phyloP scores from a whole-genome alignment of 148 eudicot species.

The Vaccinium myrtillus region DNA sequence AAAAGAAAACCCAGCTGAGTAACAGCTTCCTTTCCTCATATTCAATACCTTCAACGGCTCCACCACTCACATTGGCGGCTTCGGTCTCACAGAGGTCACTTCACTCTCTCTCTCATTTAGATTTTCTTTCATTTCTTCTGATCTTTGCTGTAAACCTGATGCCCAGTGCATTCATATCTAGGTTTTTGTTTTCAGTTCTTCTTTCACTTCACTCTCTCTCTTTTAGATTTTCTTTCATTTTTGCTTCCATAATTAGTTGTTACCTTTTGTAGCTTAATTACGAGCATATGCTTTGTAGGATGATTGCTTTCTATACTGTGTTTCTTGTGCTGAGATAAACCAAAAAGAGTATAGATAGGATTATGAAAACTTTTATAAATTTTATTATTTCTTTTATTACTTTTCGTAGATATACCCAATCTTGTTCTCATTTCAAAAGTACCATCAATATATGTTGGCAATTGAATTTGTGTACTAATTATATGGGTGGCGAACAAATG shows the following conservation, averaged over 20 bases:
- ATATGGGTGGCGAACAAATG: not conserved
- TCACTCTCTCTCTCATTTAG: not conserved
- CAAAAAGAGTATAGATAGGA: not conserved
- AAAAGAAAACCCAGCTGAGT: not conserved
- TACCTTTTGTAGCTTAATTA: not conserved
- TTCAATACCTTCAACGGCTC: not conserved
- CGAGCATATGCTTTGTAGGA: not conserved
- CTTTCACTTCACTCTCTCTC: no score
- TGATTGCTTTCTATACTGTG: not conserved
- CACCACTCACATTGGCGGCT: conserved; percentile 1
- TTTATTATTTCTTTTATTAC: not conserved
- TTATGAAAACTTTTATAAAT: not conserved
- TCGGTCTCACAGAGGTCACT: not conserved
- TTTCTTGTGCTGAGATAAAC: not conserved
- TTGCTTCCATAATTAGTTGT: not conserved
- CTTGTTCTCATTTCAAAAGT: no score
- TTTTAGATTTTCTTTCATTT: not conserved
- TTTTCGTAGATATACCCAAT: not conserved
- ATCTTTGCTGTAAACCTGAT: not conserved
- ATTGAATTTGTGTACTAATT: not conserved
- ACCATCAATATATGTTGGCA: no score
- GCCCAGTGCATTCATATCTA: not conserved
- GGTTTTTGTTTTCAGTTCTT: not conserved
- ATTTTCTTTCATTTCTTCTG: not conserved
- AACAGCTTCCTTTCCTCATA: not conserved